Base-by-base conservation (phyloP, 352 stramenopile species). In the Blastocystis sp. region DNA sequence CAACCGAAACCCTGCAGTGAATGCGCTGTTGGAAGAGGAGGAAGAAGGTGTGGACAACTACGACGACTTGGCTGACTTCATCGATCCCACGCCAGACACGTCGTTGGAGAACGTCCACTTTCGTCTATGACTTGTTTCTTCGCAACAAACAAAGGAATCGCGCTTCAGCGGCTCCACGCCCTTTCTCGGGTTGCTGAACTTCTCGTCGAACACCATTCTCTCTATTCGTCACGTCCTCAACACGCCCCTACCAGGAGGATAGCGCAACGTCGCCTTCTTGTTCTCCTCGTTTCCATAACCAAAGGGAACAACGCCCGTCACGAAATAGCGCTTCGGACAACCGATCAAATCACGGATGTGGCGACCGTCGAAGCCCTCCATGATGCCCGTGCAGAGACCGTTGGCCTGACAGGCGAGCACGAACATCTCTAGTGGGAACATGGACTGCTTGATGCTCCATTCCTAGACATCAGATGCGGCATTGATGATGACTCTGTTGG, bases 321-420 rank as follows among this genome's bases (percentile, higher is more conserved):
- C 79, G 41, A 89, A 80, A 31, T 89, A 89, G 0, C 79, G 35
- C 41, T 89, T 80, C 1, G 45, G 39, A 61, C 12, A 80, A 13
- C 70, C 21, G 31, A 89, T 79, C 3, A 79, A 2, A 19, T 89
- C 60, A 1, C 41, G 39, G n/a, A 89, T 51, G 37, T 71, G 39
- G 31, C 67, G 63, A 0, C 79, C 79, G 45, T 89, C 79, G 29
- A 67, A 89, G 12, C 79, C 79, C 33, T 89, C 79, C 79, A 89
- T 89, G 13, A 89, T 31, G 1, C 78, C 37, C 3, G 79, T 62
- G 1, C 3, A 50, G 33, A 89, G 31, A 12, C 79, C 79, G 65
- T 89, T 74, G 0, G 79, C 79, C 39, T 89, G 79, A 55, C 63
- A 77, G n/a, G 61, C 33, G 0, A 89, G n/a, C 13, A 79, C 79